Base-by-base conservation (phyloP, 805 yeast genomes). In the Priceomyces fermenticarens region DNA sequence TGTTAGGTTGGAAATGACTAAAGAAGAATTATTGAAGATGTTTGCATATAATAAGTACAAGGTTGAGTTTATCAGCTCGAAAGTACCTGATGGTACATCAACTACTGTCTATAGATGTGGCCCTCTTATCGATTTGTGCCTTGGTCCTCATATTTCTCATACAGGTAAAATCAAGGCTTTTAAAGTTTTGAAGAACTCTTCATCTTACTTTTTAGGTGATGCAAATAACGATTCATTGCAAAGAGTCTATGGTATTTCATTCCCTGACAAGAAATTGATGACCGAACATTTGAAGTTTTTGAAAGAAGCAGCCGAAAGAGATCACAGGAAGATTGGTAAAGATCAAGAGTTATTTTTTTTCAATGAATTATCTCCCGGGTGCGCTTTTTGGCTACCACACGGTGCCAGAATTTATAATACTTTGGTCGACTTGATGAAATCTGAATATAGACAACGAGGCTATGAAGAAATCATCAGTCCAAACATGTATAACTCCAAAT, bases 391-490 rank as follows among this genome's bases (percentile, higher is more conserved):
- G 98, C 78, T 93, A 57, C 99, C 99, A 38, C 99, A 91, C 60
- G 99, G 99, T 69, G 83, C 99, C 36, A 85, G 98, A 72, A 93
- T 93, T 61, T 93, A 93, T 78, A 88, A 88, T 68, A 80, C 88
- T 44, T 75, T 93, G 65, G 81, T 82, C 53, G 89, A 86, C 26
- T 67, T 88, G 66, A 62, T 93, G 70, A 81, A 91, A 70, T 61
- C 66, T 40, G 96, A 93, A 72, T 93, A 93, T 71, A 82, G 85
- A 60, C 81, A 79, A 69, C 85, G 99, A 68, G 98, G 97, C 30
- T 93, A 86, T 66, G 97, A 93, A 49, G 99, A 93, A 73, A 99
- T 93, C 51, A 91, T 93, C 63, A 90, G 99, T 47, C 99, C 99
- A 58, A 93, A 93, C 74, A 93, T 93, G 98, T 93, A 80, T 80